These are phyloP conservation scores for Fraxinus baroniana DNA, from an alignment of 305 asterid genomes.

Conservation along the genomic window DNA sequence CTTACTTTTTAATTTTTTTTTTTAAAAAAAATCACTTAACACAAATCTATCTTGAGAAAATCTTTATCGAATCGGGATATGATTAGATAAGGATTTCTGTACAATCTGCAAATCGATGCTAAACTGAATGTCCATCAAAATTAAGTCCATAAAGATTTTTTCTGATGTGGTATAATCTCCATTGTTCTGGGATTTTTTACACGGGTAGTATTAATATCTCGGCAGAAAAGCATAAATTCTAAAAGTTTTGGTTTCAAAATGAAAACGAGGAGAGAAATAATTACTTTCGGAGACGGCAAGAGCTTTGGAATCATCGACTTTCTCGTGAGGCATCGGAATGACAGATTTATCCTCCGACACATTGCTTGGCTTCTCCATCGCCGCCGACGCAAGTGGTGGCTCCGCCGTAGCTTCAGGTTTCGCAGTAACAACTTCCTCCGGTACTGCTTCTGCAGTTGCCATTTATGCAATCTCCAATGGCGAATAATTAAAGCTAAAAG, in stretches of 20 bases:
- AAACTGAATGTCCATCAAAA: too few species aligned
- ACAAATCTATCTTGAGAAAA: neutral
- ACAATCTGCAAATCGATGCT: neutral
- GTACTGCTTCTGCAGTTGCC: constrained; percentile 14
- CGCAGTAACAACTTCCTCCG: neutral
- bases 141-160: too few species aligned
- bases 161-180: neutral
- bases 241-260: neutral
- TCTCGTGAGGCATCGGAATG: constrained; percentile 15
- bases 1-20: too few species aligned
- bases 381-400: constrained; percentile 20
- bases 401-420: constrained; percentile 11
- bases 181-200: too few species aligned
- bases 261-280: neutral
- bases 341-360: constrained; percentile 29
- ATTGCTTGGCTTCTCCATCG: constrained; percentile 5
- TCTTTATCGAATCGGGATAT: neutral
- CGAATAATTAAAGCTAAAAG: neutral
- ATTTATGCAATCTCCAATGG: constrained; percentile 11
- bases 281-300: constrained; percentile 15
- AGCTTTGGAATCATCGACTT: constrained; percentile 24
- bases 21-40: neutral
- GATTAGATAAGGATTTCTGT: neutral
- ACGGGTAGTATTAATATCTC: too few species aligned
- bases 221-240: neutral